Evolutionary conservation across 2,329 filamentous ascomycete species (phyloP), one percentile per base, ranked within the genome.

Genomic region (Neonectria neomacrospora): DNA sequence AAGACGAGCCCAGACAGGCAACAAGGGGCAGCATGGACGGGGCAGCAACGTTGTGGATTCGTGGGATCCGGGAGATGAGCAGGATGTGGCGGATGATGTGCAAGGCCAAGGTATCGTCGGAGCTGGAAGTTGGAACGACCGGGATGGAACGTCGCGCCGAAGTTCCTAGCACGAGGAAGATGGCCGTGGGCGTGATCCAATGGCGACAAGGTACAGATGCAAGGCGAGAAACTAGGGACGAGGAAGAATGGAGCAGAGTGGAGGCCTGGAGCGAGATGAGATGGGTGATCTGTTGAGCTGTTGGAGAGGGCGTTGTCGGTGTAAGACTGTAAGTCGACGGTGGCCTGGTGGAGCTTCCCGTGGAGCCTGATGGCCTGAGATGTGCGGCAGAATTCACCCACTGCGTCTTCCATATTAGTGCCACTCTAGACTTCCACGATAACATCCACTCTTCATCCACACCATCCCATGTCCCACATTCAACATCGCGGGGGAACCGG

Each of bases 101-200:
- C 28, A 47, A 22, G 37, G 37, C 9, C 37, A 41, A 20, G 37
- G 37, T 7, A 11, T 58, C 45, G 39, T 26, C 34, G 48, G 23
- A 47, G 30, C 45, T 55, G n/a, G 16, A 34, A 34, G 32, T 16
- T 34, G 32, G 32, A 34, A 39, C 37, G 37, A 39, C 37, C 28
- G 42, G 55, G 52, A 30, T 69, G 70, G 70, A 69, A 66, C 51
- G 53, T 54, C 70, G 70, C 57, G 68, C 69, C 70, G 70, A 69
- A 65, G 28, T 67, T 54, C 70, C 70, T 72, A 73, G 70, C 47
- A 65, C 58, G 28, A 48, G 60, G 30, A 47, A 37, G 34, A 37
- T 16, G 34, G 61, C 51, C 11, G 56, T 22, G 22, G 52, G 37
- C 32, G 50, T 57, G 37, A n/a, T 39, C 53, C 32, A 22, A 57